Evolutionary conservation across 352 stramenopile genomes (phyloP).

Genomic region (Globisporangium splendens): DNA sequence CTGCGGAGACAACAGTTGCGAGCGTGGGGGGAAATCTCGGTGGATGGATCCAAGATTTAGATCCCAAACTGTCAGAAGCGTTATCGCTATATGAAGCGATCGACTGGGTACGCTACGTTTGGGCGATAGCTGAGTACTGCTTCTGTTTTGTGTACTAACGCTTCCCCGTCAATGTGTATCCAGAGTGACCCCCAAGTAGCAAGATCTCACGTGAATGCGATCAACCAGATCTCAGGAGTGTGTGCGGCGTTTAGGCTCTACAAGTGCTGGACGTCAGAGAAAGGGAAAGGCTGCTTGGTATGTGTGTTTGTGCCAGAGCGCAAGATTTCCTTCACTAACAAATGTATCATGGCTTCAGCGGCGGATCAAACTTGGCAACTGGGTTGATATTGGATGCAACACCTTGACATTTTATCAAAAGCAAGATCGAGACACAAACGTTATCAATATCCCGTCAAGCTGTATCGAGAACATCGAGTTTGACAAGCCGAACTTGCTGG

Average conservation of each 20-base stretch:
- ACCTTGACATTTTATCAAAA: constrained; percentile 53
- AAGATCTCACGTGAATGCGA: constrained; percentile 22
- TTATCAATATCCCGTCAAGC: constrained; percentile 53
- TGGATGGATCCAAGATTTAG: constrained; percentile 17
- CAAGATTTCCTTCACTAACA: too few relatives aligned
- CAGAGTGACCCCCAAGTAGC: constrained; percentile 16
- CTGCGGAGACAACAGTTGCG: neutral
- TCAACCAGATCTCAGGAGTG: constrained; percentile 20
- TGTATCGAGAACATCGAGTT: constrained; percentile 42
- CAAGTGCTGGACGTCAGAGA: constrained; percentile 30
- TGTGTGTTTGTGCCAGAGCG: neutral
- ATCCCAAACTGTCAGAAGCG: constrained; percentile 27
- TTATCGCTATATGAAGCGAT: constrained; percentile 33
- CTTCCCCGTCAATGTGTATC: neutral
- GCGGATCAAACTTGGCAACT: constrained; percentile 40
- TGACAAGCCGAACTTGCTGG: constrained; percentile 19
- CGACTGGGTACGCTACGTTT: constrained; percentile 29
- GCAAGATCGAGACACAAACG: constrained; percentile 27
- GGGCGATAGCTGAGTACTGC: too few relatives aligned
- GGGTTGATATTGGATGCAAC: constrained; percentile 45
- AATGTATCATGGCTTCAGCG: constrained; percentile 15
- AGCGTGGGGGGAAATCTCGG: constrained; percentile 5
- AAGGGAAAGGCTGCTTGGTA: constrained; percentile 21
- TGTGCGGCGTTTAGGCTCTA: constrained; percentile 23
- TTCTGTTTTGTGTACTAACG: neutral